Base-by-base conservation (phyloP, 169 alveolate species). In the Besnoitia besnoiti region DNA sequence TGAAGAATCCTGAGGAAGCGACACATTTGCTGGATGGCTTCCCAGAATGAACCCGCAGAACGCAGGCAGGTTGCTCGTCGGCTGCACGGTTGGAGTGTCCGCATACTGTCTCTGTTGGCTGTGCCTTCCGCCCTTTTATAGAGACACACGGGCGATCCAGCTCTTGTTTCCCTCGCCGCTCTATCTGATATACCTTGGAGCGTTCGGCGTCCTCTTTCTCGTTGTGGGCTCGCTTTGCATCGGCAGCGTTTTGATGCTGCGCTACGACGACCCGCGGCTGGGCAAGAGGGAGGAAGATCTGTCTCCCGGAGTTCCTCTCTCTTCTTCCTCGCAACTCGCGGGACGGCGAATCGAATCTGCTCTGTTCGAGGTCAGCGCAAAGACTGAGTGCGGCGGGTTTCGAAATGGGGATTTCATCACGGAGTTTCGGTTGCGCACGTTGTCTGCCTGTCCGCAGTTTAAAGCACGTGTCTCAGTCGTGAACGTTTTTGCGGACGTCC, bases 31-130 rank as follows among this genome's bases (percentile, higher is more conserved):
- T 27, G 73, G 35, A 55, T 55, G 35, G 73, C 73, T 55, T 55
- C 73, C 27, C 73, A 55, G 73, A 55, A 55, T 55, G 73, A 55
- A 55, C 73, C 87, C 87, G 8, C 87, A 77, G 87, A 46, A 24
- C 33, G 47, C 87, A 19, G 87, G 87, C 16, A 40, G 59, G 87
- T 35, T 77, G 50, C 87, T 77, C 37, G 87, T 59, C n/a, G 87
- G 21, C 59, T 21, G 33, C 40, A 77, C 87, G 8, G 59, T 39
- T 16, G 50, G 33, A 30, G 39, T 27, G 61, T 77, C 61, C 33
- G 59, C 40, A 19, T 77, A 77, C 59, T 77, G 87, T 37, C 35
- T 77, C 40, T 39, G 61, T 42, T 77, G 87, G 50, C 59, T 77
- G 61, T 30, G 35, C 35, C 59, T 77, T 5, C 87, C 87, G 35